Percentiles rank a stretch among this genome's conserved stretches.
Conservation (phyloP, 2,329 filamentous ascomycete species). For the Parasarocladium wereldwijsianum region DNA sequence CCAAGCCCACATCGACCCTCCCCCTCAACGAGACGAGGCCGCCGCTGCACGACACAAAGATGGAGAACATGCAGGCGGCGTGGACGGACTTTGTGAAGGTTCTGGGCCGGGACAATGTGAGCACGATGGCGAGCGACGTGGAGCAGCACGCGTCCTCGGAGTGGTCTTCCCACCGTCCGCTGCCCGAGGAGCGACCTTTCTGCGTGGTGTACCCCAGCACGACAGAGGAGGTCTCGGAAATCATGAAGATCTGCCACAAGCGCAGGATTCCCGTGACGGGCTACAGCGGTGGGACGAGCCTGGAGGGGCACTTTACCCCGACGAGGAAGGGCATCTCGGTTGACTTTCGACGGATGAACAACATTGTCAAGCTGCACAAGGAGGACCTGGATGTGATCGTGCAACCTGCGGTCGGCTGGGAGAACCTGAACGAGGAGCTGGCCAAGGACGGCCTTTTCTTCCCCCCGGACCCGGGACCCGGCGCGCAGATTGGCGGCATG, state of each 20-base stretch:
- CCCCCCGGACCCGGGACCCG: conserved; percentile 79
- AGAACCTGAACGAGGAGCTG: conserved; percentile 67
- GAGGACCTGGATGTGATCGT: conserved; percentile 64
- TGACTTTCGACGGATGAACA: conserved; percentile 76
- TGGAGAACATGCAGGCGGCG: conserved; percentile 51
- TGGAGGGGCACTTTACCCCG: conserved; percentile 79
- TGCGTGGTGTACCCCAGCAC: conserved; percentile 62
- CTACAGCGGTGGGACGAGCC: conserved; percentile 75
- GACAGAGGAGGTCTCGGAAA: conserved; percentile 70
- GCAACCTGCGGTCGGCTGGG: conserved; percentile 76
- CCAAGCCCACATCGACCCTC: conserved; percentile 40
- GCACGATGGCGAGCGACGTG: conserved; percentile 40
- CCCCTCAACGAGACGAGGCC: conserved; percentile 35
- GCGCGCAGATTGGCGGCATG: conserved; percentile 86
- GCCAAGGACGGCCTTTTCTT: conserved; percentile 68
- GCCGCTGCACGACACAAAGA: conserved; percentile 42
- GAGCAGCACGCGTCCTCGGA: conserved; percentile 42
- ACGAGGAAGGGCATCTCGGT: conserved; percentile 74
- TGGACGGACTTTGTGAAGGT: conserved; percentile 55
- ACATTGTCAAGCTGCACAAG: conserved; percentile 62
- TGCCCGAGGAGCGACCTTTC: conserved; percentile 38
- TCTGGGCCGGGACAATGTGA: conserved; percentile 50
- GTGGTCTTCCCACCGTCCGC: conserved; percentile 45
- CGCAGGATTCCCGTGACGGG: conserved; percentile 73
- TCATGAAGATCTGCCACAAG: conserved; percentile 79